Evolutionary conservation across 2,329 filamentous ascomycete species (phyloP).

Genomic region (Arthrocladium fulminans): DNA sequence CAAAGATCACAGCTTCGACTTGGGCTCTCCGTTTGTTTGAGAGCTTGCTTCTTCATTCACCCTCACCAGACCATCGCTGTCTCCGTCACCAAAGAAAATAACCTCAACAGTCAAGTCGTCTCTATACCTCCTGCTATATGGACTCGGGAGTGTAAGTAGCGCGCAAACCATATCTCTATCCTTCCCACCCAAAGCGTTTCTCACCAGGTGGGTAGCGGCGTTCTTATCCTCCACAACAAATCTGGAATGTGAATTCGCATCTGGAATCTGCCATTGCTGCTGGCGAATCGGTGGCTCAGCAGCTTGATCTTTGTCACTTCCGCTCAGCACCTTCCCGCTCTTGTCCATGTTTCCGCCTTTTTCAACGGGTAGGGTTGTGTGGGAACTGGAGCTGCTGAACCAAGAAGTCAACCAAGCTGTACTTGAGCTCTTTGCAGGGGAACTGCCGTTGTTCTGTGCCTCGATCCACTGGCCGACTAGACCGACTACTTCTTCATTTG

Average conservation of each 20-base stretch:
- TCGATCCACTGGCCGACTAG: conserved; percentile 97
- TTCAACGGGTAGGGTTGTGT: conserved; percentile 65
- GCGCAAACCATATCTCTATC: conserved; percentile 91
- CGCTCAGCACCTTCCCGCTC: conserved; percentile 46
- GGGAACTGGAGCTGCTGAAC: conserved; percentile 39
- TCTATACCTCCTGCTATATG: conserved; percentile 81
- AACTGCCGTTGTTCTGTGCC: conserved; percentile 46
- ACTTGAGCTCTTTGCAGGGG: conserved; percentile 25
- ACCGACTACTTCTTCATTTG: conserved; percentile 94
- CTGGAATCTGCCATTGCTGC: conserved; percentile 79
- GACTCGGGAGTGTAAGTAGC: conserved; percentile 79
- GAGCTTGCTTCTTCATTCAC: conserved; percentile 83
- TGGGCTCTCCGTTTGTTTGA: conserved; percentile 32
- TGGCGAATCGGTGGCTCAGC: conserved; percentile 65
- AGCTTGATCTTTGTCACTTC: conserved; percentile 8
- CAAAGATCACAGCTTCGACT: conserved; percentile 39
- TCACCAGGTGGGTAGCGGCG: conserved; percentile 85
- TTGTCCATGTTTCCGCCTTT: conserved; percentile 39
- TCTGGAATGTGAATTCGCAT: conserved; percentile 54
- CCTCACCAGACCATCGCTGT: conserved; percentile 66
- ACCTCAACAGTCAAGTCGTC: conserved; percentile 97
- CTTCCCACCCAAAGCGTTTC: conserved; percentile 88
- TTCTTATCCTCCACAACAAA: conserved; percentile 95
- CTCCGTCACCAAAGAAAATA: conserved; percentile 87
- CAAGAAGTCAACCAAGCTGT: conserved; percentile 59